Conservation (phyloP, 2,329 filamentous ascomycete species). For the Aspergillus ochraceus region DNA sequence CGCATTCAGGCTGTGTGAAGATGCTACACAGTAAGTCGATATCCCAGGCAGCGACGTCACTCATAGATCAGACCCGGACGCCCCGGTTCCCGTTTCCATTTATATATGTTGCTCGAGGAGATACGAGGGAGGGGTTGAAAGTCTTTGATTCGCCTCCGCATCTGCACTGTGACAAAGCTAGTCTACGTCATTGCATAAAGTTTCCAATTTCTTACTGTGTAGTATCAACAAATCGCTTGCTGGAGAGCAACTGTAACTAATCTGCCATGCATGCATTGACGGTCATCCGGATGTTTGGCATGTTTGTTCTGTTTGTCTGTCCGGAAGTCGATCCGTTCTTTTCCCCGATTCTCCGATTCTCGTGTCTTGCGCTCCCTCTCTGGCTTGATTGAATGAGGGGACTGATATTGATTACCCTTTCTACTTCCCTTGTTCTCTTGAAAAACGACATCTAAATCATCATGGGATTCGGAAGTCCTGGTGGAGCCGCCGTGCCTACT, state of each 20-base stretch:
- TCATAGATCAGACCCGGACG: background rate
- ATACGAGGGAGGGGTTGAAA: background rate
- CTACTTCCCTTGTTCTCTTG: background rate
- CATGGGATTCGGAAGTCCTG: conserved; percentile 68
- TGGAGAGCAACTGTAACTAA: no score
- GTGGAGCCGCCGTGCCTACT: conserved; percentile 61
- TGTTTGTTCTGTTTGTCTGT: conserved; percentile 15
- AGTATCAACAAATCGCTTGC: no score
- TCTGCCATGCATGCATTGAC: no score
- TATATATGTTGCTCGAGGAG: background rate
- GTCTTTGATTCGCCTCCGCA: background rate
- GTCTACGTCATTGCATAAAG: background rate
- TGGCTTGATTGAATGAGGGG: background rate
- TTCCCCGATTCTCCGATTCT: background rate
- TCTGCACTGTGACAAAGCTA: background rate
- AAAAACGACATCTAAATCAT: background rate
- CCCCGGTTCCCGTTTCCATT: no score
- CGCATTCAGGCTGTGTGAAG: no score
- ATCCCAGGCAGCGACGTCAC: conserved; percentile 8
- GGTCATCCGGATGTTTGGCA: conserved; percentile 21
- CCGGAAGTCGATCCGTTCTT: background rate
- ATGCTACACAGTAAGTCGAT: background rate
- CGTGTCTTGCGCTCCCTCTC: background rate
- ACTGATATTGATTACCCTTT: background rate
- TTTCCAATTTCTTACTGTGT: no score